These are phyloP conservation scores for Teratosphaeria epicoccoides DNA, from an alignment of 2,329 filamentous ascomycete species.

Conservation along the genomic window DNA sequence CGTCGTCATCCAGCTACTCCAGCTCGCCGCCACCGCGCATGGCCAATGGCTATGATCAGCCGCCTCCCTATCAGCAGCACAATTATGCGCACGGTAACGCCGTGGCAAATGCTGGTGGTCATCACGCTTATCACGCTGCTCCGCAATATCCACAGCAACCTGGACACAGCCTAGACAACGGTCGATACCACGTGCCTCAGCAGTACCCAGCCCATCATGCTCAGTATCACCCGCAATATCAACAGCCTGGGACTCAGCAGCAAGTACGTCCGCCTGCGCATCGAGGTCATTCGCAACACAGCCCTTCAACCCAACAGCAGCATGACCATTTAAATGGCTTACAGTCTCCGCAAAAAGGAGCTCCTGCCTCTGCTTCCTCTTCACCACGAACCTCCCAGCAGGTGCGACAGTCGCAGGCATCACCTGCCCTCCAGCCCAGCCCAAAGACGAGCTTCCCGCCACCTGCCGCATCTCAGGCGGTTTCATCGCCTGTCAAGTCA, in stretches of 20 bases:
- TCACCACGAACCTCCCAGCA: constrained; percentile 1
- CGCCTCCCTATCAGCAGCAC: constrained; percentile 22
- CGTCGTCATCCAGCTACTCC: constrained; percentile 11
- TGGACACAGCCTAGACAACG: neutral
- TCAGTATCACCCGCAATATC: constrained; percentile 9
- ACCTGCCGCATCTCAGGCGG: constrained; percentile 10
- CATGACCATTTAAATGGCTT: constrained; percentile 21
- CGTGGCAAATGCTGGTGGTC: constrained; percentile 17
- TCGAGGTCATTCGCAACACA: constrained; percentile 4
- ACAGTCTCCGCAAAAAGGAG: constrained; percentile 17
- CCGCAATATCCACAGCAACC: constrained; percentile 7
- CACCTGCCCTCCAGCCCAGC: constrained; percentile 14
- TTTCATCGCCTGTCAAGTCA: constrained; percentile 22
- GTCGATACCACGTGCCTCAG: constrained; percentile 2
- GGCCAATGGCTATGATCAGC: constrained; percentile 13
- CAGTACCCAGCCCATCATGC: constrained; percentile 7
- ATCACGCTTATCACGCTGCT: constrained; percentile 11
- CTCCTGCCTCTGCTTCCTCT: constrained; percentile 8
- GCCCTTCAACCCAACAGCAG: neutral
- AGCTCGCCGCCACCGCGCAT: constrained; percentile 11
- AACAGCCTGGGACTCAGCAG: neutral
- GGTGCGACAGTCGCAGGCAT: constrained; percentile 7
- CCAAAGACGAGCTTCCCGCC: constrained; percentile 22
- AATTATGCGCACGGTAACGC: constrained; percentile 25
- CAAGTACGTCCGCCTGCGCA: constrained; percentile 1